These are phyloP conservation scores for Trichoderma aggressivum DNA, from an alignment of 2,329 filamentous ascomycete species.

Conservation along the genomic window DNA sequence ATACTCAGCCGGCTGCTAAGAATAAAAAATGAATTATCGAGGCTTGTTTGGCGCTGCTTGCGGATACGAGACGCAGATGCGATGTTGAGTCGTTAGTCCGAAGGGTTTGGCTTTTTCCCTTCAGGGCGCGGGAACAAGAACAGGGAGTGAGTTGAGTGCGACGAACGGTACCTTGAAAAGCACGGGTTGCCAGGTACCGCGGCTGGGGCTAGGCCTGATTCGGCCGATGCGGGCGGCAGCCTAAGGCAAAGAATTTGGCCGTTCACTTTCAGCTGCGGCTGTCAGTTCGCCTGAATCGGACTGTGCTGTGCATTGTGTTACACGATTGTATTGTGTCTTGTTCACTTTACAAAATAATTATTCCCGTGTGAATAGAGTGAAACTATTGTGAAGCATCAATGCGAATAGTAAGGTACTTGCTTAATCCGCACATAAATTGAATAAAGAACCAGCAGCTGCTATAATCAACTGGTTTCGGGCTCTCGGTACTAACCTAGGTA, in stretches of 20 bases:
- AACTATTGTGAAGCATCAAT: not conserved
- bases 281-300: not conserved
- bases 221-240: slow-evolving; percentile 29
- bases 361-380: not conserved
- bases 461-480: not conserved
- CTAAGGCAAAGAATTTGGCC: slow-evolving; percentile 26
- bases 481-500: no score
- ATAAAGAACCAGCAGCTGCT: not conserved
- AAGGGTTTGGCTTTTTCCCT: slow-evolving; percentile 18
- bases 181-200: slow-evolving; percentile 13
- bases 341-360: not conserved
- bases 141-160: not conserved
- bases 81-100: slow-evolving; percentile 6
- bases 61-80: not conserved
- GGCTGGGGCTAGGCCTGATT: slow-evolving; percentile 27
- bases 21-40: not conserved
- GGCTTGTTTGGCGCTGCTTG: not conserved
- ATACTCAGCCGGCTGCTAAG: not conserved
- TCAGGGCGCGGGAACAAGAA: slow-evolving; percentile 11
- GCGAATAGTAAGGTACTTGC: not conserved
- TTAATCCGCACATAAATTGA: not conserved
- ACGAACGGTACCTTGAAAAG: slow-evolving; percentile 13
- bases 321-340: not conserved
- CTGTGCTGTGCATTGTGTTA: not conserved
- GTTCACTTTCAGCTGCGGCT: not conserved